Evolutionary conservation across 2,329 filamentous ascomycete genomes (phyloP).

Genomic region (Pseudogymnoascus sp.): DNA sequence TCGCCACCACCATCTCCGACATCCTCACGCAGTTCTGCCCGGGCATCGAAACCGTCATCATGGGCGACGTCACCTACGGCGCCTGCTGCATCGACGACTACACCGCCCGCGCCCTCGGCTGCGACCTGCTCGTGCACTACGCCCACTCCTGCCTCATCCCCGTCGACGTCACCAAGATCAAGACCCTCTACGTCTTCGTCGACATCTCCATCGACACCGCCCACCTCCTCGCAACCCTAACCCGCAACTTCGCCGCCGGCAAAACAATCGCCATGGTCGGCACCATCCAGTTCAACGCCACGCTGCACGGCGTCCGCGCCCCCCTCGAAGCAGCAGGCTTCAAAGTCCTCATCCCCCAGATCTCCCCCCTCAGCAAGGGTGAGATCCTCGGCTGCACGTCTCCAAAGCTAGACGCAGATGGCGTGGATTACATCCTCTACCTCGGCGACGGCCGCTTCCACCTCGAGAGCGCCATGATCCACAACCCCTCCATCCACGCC

Average conservation of each 20-base stretch:
- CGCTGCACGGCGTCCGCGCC: conserved; percentile 75
- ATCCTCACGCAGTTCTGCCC: conserved; percentile 93
- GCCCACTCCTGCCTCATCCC: conserved; percentile 95
- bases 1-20: conserved; percentile 95
- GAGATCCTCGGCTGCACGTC: conserved; percentile 98
- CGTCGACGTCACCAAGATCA: conserved; percentile 92
- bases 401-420: conserved; percentile 53
- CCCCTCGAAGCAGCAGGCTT: conserved; percentile 78
- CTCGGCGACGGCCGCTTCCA: conserved; percentile 91
- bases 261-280: conserved; percentile 90
- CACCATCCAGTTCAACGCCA: conserved; percentile 98
- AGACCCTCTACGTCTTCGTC: conserved; percentile 95
- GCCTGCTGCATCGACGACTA: conserved; percentile 99
- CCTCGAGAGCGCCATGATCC: conserved; percentile 97
- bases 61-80: conserved; percentile 98
- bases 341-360: conserved; percentile 80
- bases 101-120: conserved; percentile 86
- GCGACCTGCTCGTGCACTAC: conserved; percentile 91
- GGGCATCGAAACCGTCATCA: conserved; percentile 86
- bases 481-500: conserved; percentile 82
- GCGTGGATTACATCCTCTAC: conserved; percentile 73
- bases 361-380: conserved; percentile 83
- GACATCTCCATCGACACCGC: conserved; percentile 91
- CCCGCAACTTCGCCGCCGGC: conserved; percentile 75
- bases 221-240: conserved; percentile 78